A percentile compares a stretch with the other conserved stretches of the same genome.
These are phyloP conservation scores for Suillus spraguei DNA, from an alignment of 768 basidiomycete species.

Conservation along the genomic window DNA sequence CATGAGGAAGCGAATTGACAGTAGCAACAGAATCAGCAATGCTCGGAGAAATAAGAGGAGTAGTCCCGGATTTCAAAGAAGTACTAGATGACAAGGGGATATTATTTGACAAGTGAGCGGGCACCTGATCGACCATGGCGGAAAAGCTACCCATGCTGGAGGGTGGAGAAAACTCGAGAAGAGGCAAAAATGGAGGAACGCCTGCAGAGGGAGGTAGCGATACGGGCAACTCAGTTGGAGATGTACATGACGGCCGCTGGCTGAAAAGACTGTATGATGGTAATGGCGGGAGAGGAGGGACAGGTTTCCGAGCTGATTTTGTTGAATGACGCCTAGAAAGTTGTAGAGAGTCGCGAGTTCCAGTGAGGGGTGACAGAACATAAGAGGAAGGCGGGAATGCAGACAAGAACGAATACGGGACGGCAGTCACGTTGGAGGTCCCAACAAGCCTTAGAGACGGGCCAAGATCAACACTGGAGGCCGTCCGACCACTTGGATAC, in stretches of 20 bases:
- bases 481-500: not conserved
- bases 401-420: slow-evolving; percentile 28
- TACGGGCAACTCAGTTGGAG: not conserved
- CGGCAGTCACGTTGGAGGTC: slow-evolving; percentile 15
- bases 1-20: not conserved
- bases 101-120: not conserved
- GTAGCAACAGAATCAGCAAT: not conserved
- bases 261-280: slow-evolving; percentile 17
- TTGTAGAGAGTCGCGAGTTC: slow-evolving; percentile 33
- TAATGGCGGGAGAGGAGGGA: slow-evolving; percentile 24
- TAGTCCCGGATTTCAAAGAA: not conserved
- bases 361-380: slow-evolving; percentile 25
- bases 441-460: slow-evolving; percentile 30
- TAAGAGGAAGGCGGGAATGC: slow-evolving; percentile 22
- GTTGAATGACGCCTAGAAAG: slow-evolving; percentile 21
- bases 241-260: not conserved
- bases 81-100: not conserved
- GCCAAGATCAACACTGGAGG: slow-evolving; percentile 4
- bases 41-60: not conserved
- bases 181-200: slow-evolving; percentile 15
- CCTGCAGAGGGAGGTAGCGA: not conserved
- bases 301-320: slow-evolving; percentile 19
- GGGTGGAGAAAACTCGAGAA: slow-evolving; percentile 25
- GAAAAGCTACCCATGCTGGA: slow-evolving; percentile 14
- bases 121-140: slow-evolving; percentile 4